phyloP scores from a whole-genome alignment of 306 rosid species.

The Spatholobus suberectus region DNA sequence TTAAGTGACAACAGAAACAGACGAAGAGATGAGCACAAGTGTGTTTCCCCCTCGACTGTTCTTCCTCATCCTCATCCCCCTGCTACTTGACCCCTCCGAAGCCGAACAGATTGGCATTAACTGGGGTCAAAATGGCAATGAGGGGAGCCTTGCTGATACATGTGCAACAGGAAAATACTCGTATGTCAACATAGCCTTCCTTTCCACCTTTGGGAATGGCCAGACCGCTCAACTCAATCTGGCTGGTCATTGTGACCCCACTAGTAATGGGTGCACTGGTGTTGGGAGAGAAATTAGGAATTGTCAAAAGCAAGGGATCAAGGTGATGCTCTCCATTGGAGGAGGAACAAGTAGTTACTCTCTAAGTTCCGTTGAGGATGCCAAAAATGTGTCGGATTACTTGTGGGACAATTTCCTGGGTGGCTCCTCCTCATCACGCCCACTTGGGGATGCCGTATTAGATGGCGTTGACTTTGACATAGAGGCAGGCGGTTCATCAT shows the following conservation, averaged over 20 bases:
- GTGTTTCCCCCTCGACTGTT: not conserved
- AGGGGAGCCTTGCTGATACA: constrained; percentile 37
- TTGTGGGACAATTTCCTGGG: constrained; percentile 43
- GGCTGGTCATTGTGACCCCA: constrained; percentile 27
- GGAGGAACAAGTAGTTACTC: not conserved
- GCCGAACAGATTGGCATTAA: constrained; percentile 8
- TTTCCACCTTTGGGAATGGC: constrained; percentile 13
- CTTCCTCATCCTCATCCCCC: not conserved
- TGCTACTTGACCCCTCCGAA: not conserved
- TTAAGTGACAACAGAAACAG: not conserved
- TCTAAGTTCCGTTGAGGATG: constrained; percentile 15
- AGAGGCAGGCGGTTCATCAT: not conserved
- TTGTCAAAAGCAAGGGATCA: constrained; percentile 41
- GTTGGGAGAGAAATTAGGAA: not conserved
- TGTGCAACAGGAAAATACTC: constrained; percentile 36
- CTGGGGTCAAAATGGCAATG: constrained; percentile 34
- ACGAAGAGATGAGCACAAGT: not conserved
- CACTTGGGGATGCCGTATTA: constrained; percentile 39
- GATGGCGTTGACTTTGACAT: constrained; percentile 43
- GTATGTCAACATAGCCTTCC: constrained; percentile 21
- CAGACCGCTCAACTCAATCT: constrained; percentile 4
- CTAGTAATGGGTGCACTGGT: not conserved
- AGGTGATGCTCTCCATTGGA: constrained; percentile 41
- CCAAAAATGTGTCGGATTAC: constrained; percentile 28
- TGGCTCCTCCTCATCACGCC: constrained; percentile 38